Evolutionary conservation across 2,329 filamentous ascomycete species (phyloP), one percentile per base, ranked within the genome.

Genomic region (Ophiostoma ulmi): DNA sequence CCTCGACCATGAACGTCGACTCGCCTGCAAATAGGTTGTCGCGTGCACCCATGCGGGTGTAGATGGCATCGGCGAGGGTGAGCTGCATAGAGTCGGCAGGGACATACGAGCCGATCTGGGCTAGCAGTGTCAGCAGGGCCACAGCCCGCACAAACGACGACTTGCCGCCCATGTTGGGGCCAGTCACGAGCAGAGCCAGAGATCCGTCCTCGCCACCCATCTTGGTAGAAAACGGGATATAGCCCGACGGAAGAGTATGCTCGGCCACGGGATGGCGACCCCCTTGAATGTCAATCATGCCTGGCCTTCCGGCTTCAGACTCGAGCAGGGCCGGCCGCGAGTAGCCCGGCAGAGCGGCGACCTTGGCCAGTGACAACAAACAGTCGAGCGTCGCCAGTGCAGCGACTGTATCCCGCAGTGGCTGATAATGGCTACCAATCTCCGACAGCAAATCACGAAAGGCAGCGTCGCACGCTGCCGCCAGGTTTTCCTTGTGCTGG

Each of bases 161-260:
- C 78, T 99, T 99, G 71, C 95, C 95, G 76, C 95, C 95, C 95
- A 99, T 99, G 81, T 99, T 99, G 39, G 95, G 95, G 0, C 95
- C 95, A 0, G 95, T 99, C 76, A 99, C 90, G 70, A 98, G 89
- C 75, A 97, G 87, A 2, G 93, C 92, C 3, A 13, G 67, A 22
- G 71, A 69, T n/a, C 6, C 91, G 8, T 41, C 31, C 1, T 0
- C 88, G 86, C 88, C 86, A n/a, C 87, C 85, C 66, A 98, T 86
- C 1, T 86, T 81, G 13, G 93, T 91, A 76, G 91, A 88, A 80
- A 99, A 99, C 66, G 95, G 94, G 71, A 99, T 97, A 80, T 98
- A 99, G 69, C 88, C 85, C 75, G 91, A 88, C 4, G 94, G 86
- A 6, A 98, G 86, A 13, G 94, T 88, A 77, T 96, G 93, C 79